A percentile compares a stretch with the other conserved stretches of the same genome.
phyloP scores from a whole-genome alignment of 495 filamentous ascomycete species.

The Staphylotrichum longicolle region DNA sequence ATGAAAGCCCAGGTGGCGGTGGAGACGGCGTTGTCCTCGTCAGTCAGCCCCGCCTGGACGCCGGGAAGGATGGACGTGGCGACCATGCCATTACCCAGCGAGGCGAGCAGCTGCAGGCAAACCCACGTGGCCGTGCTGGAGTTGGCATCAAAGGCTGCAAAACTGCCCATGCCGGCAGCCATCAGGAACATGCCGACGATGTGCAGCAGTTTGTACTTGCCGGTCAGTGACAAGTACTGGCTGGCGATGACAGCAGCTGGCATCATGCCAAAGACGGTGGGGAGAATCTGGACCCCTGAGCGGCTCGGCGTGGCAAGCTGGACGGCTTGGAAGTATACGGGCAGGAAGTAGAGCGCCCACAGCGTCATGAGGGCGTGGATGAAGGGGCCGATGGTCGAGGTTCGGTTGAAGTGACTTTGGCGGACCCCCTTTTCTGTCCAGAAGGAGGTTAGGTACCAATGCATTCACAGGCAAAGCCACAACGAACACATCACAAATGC shows the following conservation, averaged over 20 bases:
- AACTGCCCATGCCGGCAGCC: slow-evolving; percentile 40
- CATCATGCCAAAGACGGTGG: slow-evolving; percentile 14
- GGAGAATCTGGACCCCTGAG: slow-evolving; percentile 18
- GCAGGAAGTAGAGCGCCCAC: slow-evolving; percentile 40
- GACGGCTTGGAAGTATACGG: slow-evolving; percentile 51
- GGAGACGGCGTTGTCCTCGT: slow-evolving; percentile 32
- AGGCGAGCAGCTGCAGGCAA: slow-evolving; percentile 24
- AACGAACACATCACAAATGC: too few species aligned
- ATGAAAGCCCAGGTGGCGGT: slow-evolving; percentile 43
- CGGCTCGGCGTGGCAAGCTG: slow-evolving; percentile 34
- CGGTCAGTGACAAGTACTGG: slow-evolving; percentile 33
- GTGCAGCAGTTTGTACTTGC: slow-evolving; percentile 39
- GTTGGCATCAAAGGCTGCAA: slow-evolving; percentile 32
- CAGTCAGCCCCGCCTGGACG: slow-evolving; percentile 27
- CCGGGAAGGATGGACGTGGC: slow-evolving; percentile 37
- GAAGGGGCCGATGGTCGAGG: slow-evolving; percentile 29
- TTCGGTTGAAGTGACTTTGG: slow-evolving; percentile 14
- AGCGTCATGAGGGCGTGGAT: slow-evolving; percentile 30
- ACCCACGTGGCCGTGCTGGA: slow-evolving; percentile 33
- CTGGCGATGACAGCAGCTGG: slow-evolving; percentile 29
- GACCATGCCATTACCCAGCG: slow-evolving; percentile 28
- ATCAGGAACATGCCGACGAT: slow-evolving; percentile 34
- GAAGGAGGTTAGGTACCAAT: too few species aligned
- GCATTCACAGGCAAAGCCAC: too few species aligned
- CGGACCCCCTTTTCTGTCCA: too few species aligned